Evolutionary conservation across 768 basidiomycete species (phyloP).

Genomic region (Nevesoporus exiguus): DNA sequence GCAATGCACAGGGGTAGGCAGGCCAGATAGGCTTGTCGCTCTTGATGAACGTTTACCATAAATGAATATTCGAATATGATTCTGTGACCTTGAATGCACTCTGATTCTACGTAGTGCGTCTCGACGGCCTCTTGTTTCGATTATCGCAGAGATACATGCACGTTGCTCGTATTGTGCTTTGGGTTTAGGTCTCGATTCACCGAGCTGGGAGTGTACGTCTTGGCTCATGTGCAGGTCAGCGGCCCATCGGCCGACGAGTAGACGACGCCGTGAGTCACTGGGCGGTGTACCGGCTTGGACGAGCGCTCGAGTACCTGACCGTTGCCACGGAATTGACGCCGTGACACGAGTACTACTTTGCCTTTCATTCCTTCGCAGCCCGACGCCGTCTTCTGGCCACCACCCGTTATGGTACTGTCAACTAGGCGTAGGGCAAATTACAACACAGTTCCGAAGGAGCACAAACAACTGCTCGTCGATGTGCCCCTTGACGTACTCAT

Average conservation of each 20-base stretch:
- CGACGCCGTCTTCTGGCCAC: background rate
- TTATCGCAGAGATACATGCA: no score
- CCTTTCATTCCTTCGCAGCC: background rate
- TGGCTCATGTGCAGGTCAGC: no score
- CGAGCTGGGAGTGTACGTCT: no score
- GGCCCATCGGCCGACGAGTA: no score
- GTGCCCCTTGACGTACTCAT: slow-evolving; percentile 13
- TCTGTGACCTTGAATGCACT: background rate
- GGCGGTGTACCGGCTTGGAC: no score
- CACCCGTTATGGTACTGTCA: slow-evolving; percentile 5
- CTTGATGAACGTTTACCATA: slow-evolving; percentile 12
- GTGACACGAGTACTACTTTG: no score
- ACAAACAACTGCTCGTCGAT: slow-evolving; percentile 1
- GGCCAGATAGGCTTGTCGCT: slow-evolving; percentile 7
- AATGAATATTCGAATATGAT: slow-evolving; percentile 17
- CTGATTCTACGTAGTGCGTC: background rate
- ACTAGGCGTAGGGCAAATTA: background rate
- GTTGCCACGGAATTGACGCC: background rate
- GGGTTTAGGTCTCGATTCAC: no score
- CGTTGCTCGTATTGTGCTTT: no score
- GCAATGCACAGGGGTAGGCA: background rate
- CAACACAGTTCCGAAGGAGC: background rate
- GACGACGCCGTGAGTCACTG: no score
- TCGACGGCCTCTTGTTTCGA: background rate
- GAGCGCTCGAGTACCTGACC: no score